Evolutionary conservation across 1,284 basidiomycete genomes (phyloP).

Genomic region (Cutaneotrichosporon dermatis): DNA sequence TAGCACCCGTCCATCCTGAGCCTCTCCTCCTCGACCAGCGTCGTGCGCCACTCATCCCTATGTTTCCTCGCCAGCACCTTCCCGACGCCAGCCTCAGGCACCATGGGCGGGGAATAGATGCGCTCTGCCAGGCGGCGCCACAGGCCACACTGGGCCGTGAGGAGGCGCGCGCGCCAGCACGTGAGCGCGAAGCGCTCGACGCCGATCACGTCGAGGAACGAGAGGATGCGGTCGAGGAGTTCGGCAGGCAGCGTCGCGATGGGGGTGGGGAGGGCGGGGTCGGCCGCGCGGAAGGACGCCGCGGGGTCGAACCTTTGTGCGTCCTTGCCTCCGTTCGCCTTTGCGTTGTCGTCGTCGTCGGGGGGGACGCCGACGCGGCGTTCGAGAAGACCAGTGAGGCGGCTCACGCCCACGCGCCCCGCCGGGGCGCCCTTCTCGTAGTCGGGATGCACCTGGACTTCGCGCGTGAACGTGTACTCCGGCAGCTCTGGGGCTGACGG

Average conservation of each 20-base stretch:
- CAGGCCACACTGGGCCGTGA: slow-evolving; percentile 62
- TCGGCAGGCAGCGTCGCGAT: slow-evolving; percentile 68
- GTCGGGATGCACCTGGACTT: slow-evolving; percentile 43
- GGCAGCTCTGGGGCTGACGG: slow-evolving; percentile 28
- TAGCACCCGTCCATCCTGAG: slow-evolving; percentile 80
- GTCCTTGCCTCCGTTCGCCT: too few relatives aligned
- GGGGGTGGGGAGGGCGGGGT: slow-evolving; percentile 58
- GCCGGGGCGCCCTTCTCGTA: slow-evolving; percentile 25
- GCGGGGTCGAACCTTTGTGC: background rate
- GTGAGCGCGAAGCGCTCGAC: slow-evolving; percentile 71
- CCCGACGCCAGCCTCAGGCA: slow-evolving; percentile 17
- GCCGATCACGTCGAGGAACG: slow-evolving; percentile 56
- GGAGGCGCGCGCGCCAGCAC: slow-evolving; percentile 64
- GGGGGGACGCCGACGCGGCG: background rate
- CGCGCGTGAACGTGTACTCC: slow-evolving; percentile 42
- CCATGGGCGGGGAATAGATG: slow-evolving; percentile 63
- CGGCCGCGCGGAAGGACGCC: slow-evolving; percentile 60
- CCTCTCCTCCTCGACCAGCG: slow-evolving; percentile 75
- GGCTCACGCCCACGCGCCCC: background rate
- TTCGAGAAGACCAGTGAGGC: slow-evolving; percentile 9
- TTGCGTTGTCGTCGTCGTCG: background rate
- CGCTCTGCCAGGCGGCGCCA: slow-evolving; percentile 58
- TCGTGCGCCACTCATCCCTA: slow-evolving; percentile 62
- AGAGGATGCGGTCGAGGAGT: slow-evolving; percentile 63
- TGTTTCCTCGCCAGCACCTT: slow-evolving; percentile 55